Evolutionary conservation across 2,329 filamentous ascomycete genomes (phyloP).

Genomic region (Pseudogymnoascus sp.): DNA sequence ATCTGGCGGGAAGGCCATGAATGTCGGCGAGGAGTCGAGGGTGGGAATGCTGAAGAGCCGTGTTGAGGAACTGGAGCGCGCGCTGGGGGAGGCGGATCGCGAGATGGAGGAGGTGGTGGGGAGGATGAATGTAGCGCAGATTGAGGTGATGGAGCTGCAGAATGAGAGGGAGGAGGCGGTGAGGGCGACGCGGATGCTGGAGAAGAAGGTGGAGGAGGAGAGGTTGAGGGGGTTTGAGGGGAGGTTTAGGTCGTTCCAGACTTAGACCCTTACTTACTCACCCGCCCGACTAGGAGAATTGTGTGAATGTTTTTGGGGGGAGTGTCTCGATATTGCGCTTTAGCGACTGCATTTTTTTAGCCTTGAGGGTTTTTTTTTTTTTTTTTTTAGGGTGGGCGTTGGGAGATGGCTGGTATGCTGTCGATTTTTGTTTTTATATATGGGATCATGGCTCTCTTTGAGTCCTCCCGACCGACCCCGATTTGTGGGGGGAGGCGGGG

Average conservation of each 20-base stretch:
- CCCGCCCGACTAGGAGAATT: background rate
- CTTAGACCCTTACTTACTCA: background rate
- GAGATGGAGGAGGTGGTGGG: constrained; percentile 81
- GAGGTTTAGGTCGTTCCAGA: constrained; percentile 18
- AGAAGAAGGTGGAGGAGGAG: constrained; percentile 50
- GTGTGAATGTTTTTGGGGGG: background rate
- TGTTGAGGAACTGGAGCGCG: constrained; percentile 77
- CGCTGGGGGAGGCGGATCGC: constrained; percentile 62
- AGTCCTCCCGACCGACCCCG: background rate
- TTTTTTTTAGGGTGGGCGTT: background rate
- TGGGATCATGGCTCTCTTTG: background rate
- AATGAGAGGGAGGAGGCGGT: constrained; percentile 66
- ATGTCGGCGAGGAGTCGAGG: constrained; percentile 62
- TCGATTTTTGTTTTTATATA: background rate
- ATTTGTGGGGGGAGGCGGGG: background rate
- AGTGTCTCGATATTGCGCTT: background rate
- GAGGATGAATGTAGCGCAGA: constrained; percentile 74
- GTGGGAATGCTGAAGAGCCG: constrained; percentile 67
- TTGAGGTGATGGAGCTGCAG: constrained; percentile 73
- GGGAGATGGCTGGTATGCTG: background rate
- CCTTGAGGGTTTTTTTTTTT: background rate
- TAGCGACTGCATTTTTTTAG: background rate
- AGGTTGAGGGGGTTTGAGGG: constrained; percentile 23
- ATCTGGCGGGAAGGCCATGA: constrained; percentile 46
- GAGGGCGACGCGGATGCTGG: constrained; percentile 59